Evolutionary conservation across 163 green algal genomes (phyloP), one percentile per base, ranked within the genome.

Genomic region (Chlorella variabilis): DNA sequence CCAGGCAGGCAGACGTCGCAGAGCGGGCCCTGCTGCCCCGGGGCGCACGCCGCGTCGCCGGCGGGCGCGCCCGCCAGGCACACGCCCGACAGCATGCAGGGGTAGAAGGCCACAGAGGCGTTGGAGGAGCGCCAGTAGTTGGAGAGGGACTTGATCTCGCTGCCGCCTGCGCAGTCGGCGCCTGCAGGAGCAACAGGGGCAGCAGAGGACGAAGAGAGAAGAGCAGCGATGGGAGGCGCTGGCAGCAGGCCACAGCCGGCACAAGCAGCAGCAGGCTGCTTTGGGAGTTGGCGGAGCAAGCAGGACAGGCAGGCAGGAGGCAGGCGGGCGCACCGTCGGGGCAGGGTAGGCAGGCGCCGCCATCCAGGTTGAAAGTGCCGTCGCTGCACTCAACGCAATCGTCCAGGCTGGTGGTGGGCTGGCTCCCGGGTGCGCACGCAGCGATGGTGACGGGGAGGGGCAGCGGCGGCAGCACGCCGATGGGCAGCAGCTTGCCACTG

Each of bases 351-450:
- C 87, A 91, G 13, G 41, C 27, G 9, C 9, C 54, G 56, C 87
- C 85, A 51, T 87, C 59, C n/a, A 87, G 65, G 49, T 83, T 90
- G 65, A 80, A 91, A 13, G 61, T 77, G 62, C 82, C 74, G 2
- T 80, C 73, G 49, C 62, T 45, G 68, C 87, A 91, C 17, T 76
- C 34, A 8, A 68, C 36, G 75, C 87, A 91, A 33, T 83, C 59
- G 41, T 78, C 63, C 15, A 49, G n/a, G 54, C 49, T 25, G 33
- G 29, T 21, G 65, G 41, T 59, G 31, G 83, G 80, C 51, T 84
- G 38, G 25, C 61, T 80, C 51, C 86, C 86, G 4, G 61, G 36
- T 4, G 73, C 29, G 71, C 86, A 90, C 20, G 58, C 20, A 23
- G 65, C 54, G 45, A 90, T 45, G 29, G 34, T 69, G 15, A 87